phyloP scores from a whole-genome alignment of 2,329 filamentous ascomycete species.

The Ophiostoma himal-ulmi region DNA sequence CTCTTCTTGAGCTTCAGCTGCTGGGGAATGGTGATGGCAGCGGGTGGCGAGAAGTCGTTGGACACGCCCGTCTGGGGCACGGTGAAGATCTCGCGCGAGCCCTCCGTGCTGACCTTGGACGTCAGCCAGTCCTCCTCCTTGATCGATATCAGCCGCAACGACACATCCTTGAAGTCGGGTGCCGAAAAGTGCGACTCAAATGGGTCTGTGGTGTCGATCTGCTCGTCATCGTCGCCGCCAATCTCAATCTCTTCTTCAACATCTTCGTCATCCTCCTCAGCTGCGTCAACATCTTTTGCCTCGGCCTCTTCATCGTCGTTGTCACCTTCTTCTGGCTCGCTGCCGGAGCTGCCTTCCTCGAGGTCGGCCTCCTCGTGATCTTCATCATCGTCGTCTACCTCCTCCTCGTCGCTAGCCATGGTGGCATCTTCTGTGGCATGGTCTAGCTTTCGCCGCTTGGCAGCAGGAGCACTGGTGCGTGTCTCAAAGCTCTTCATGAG shows the following conservation, averaged over 20 bases:
- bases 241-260: constrained; percentile 30
- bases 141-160: constrained; percentile 47
- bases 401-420: constrained; percentile 8
- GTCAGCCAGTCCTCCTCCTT: constrained; percentile 48
- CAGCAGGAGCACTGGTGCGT: constrained; percentile 40
- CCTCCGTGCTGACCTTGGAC: constrained; percentile 42
- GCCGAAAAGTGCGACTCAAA: constrained; percentile 76
- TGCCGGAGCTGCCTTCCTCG: constrained; percentile 21
- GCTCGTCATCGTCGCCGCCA: constrained; percentile 46
- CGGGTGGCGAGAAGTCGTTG: constrained; percentile 32
- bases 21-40: constrained; percentile 37
- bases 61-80: constrained; percentile 40
- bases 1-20: constrained; percentile 64
- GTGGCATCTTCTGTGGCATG: constrained; percentile 29
- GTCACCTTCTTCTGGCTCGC: constrained; percentile 25
- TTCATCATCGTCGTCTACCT: neutral
- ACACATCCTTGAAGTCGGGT: constrained; percentile 56
- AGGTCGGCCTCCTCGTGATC: constrained; percentile 3
- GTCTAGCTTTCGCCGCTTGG: constrained; percentile 54
- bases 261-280: constrained; percentile 6
- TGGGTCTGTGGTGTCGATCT: constrained; percentile 52
- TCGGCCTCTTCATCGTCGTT: constrained; percentile 23
- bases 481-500: constrained; percentile 54
- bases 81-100: constrained; percentile 44
- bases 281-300: constrained; percentile 29